phyloP scores from a whole-genome alignment of 768 basidiomycete genomes.

The Hydnomerulius pinastri region DNA sequence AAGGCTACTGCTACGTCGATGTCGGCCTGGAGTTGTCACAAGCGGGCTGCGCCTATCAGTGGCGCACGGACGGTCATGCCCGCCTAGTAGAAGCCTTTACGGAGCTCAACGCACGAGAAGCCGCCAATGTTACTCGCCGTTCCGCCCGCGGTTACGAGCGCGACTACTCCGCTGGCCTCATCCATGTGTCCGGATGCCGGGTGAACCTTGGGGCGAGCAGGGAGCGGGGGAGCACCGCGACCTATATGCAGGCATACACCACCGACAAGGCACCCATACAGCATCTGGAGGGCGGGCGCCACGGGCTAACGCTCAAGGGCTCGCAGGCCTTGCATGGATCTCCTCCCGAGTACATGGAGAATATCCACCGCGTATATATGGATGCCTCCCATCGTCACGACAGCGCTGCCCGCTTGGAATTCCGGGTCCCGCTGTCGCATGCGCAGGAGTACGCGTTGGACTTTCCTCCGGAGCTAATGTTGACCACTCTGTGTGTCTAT shows the following conservation, averaged over 20 bases:
- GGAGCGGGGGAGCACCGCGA: constrained; percentile 13
- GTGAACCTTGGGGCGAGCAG: constrained; percentile 23
- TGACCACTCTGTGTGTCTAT: not conserved
- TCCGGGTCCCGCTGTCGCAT: constrained; percentile 24
- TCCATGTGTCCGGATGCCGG: constrained; percentile 33
- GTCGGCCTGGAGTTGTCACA: not conserved
- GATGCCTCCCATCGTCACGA: constrained; percentile 12
- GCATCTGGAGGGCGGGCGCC: constrained; percentile 11
- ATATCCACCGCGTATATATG: constrained; percentile 22
- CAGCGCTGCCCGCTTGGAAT: constrained; percentile 31
- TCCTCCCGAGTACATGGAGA: constrained; percentile 3
- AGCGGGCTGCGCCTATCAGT: not conserved
- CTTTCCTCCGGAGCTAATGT: not conserved
- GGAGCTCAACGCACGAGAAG: not conserved
- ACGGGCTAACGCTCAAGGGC: constrained; percentile 24
- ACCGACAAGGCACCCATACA: constrained; percentile 37
- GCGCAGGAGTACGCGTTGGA: accelerated
- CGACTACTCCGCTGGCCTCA: constrained; percentile 32
- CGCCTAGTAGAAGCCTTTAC: not conserved
- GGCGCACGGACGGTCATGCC: not conserved
- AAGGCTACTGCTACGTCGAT: not conserved
- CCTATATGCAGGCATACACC: constrained; percentile 35
- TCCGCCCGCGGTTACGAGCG: constrained; percentile 16
- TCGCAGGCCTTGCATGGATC: constrained; percentile 16
- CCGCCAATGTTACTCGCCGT: constrained; percentile 22